phyloP scores from a whole-genome alignment of 164 flowering plant genomes.

The Tetrastigma voinierianum region DNA sequence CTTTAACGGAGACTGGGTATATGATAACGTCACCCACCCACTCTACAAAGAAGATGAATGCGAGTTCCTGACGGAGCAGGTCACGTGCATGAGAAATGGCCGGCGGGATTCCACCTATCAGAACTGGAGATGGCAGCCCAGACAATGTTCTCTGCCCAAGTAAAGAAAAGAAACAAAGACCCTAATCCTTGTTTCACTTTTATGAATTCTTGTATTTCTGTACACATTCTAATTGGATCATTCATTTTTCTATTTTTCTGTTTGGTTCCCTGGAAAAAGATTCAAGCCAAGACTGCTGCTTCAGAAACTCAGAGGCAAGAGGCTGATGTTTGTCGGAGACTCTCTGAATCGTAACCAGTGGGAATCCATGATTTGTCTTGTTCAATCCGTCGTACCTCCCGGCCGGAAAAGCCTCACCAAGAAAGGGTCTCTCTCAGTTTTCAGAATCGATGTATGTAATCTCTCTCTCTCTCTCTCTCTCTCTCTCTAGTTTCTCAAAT shows the following conservation, averaged over 20 bases:
- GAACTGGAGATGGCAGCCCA: constrained; percentile 98
- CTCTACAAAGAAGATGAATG: constrained; percentile 83
- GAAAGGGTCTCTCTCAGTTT: constrained; percentile 71
- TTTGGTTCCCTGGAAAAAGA: constrained; percentile 29
- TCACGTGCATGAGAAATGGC: constrained; percentile 89
- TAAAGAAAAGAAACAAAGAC: constrained; percentile 21
- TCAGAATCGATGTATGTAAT: constrained; percentile 65
- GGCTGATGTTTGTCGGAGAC: constrained; percentile 96
- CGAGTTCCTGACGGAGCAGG: constrained; percentile 79
- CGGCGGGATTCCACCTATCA: constrained; percentile 77
- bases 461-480: constrained; percentile 7
- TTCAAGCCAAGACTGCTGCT: constrained; percentile 73
- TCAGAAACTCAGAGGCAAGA: constrained; percentile 78
- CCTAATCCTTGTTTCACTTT: neutral
- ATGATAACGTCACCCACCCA: constrained; percentile 71
- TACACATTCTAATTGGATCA: neutral
- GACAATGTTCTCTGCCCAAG: constrained; percentile 76
- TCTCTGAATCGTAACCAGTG: constrained; percentile 95
- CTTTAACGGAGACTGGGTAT: constrained; percentile 81
- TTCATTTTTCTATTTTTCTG: neutral
- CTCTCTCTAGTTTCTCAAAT: neutral
- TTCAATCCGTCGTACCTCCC: constrained; percentile 70
- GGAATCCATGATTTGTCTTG: constrained; percentile 97
- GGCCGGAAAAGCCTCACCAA: constrained; percentile 75
- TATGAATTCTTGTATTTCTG: neutral